Evolutionary conservation across 2,329 filamentous ascomycete species (phyloP), one percentile per base, ranked within the genome.

Genomic region (Tothia fuscella): DNA sequence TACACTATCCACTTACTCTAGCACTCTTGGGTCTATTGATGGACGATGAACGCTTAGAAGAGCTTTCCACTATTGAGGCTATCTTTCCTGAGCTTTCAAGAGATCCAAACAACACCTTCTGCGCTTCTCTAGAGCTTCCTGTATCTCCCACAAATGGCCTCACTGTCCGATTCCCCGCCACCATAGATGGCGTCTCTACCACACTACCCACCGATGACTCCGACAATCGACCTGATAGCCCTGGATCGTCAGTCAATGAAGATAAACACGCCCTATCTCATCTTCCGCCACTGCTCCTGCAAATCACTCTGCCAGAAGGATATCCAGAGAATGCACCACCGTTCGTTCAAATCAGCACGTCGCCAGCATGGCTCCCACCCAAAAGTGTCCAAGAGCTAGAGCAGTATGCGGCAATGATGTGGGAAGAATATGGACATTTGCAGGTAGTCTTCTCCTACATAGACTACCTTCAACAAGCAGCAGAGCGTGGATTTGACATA

Each of bases 31-130:
- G n/a, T n/a, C n/a, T n/a, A n/a, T n/a, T 16, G 26, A 29, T n/a
- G 9, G 67, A 71, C 10, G 74, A 79, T 52, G 75, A 79, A 49
- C 68, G 76, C 47, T 63, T 65, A 22, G 67, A 76, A 49, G 76
- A 80, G 57, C 61, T 80, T 35, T 67, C 64, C 7, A 68, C 74
- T 19, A 67, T 80, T 44, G 64, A 67, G 33, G 74, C 76, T 38
- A 80, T 80, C 43, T 80, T 67, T 46, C 76, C 76, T 1, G 76
- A 80, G 57, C 66, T 79, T 14, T 56, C 60, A 24, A 55, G 71
- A 45, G 64, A 75, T 41, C 52, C 65, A 6, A 50, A 52, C 6
- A 53, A 62, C 25, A 61, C 64, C 0, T 72, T 68, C 50, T 57
- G 59, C 42, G 73, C 72, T 2, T 65, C 62, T 4, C 62, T 80